Evolutionary conservation across 2,329 filamentous ascomycete species (phyloP).

Genomic region (Talaromyces islandicus): DNA sequence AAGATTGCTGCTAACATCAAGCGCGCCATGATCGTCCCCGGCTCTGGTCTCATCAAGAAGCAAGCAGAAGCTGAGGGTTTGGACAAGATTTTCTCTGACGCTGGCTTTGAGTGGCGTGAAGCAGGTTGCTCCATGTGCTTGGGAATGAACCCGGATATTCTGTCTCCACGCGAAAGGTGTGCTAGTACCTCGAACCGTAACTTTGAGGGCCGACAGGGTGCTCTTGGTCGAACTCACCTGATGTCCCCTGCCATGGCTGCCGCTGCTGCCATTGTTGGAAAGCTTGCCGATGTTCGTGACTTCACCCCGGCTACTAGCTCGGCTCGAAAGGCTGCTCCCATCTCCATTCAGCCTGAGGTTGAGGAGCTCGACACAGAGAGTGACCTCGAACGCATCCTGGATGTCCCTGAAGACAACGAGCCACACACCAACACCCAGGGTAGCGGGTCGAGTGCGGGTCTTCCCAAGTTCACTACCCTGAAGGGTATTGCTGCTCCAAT

Average conservation of each 20-base stretch:
- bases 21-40: slow-evolving; percentile 92
- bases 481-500: slow-evolving; percentile 85
- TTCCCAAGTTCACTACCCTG: slow-evolving; percentile 76
- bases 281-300: slow-evolving; percentile 85
- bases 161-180: slow-evolving; percentile 85
- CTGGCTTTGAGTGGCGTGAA: slow-evolving; percentile 96
- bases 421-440: slow-evolving; percentile 58
- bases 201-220: slow-evolving; percentile 94
- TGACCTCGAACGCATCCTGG: slow-evolving; percentile 58
- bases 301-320: slow-evolving; percentile 50
- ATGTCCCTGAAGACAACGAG: slow-evolving; percentile 56
- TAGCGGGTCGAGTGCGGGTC: slow-evolving; percentile 51
- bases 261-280: slow-evolving; percentile 81
- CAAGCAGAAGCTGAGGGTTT: slow-evolving; percentile 88
- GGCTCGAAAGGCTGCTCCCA: slow-evolving; percentile 46
- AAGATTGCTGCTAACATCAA: slow-evolving; percentile 85
- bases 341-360: slow-evolving; percentile 55
- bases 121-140: slow-evolving; percentile 98
- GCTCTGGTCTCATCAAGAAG: slow-evolving; percentile 87
- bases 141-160: slow-evolving; percentile 98
- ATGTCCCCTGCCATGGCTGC: slow-evolving; percentile 98
- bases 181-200: slow-evolving; percentile 96
- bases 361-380: slow-evolving; percentile 56
- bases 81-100: slow-evolving; percentile 84
- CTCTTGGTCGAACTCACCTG: slow-evolving; percentile 82